phyloP scores from a whole-genome alignment of 306 rosid species.

The Mimosa pudica region DNA sequence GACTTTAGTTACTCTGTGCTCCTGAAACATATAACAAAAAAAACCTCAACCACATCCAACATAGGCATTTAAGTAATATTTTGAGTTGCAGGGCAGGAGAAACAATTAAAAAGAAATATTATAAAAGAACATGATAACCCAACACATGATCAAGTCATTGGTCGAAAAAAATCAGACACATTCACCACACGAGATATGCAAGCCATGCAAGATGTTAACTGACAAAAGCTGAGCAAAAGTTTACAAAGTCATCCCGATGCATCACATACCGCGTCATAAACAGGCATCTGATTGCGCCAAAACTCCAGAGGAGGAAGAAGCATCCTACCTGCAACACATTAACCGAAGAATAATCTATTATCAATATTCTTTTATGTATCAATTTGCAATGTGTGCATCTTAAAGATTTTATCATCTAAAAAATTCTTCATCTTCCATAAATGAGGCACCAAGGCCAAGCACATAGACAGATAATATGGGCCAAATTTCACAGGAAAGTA shows the following conservation, averaged over 20 bases:
- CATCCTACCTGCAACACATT: conserved; percentile 61
- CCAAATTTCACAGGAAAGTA: conserved; percentile 5
- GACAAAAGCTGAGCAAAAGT: conserved; percentile 2
- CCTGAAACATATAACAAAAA: conserved; percentile 43
- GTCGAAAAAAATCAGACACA: neutral
- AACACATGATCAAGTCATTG: neutral
- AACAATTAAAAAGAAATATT: neutral
- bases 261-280: conserved; percentile 67
- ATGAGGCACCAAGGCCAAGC: neutral
- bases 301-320: conserved; percentile 73
- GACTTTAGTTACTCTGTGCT: conserved; percentile 57
- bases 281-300: conserved; percentile 82
- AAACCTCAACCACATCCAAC: conserved; percentile 10
- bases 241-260: conserved; percentile 10
- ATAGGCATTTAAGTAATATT: neutral
- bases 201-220: conserved; percentile 10
- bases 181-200: neutral
- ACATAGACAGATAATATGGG: neutral
- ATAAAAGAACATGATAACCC: neutral
- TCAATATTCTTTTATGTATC: neutral
- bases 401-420: neutral
- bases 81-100: neutral
- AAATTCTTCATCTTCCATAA: conserved; percentile 2
- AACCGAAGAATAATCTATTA: neutral
- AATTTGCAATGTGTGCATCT: neutral